Base-by-base conservation (phyloP, 2,329 filamentous ascomycete genomes). In the Diaporthe eres region DNA sequence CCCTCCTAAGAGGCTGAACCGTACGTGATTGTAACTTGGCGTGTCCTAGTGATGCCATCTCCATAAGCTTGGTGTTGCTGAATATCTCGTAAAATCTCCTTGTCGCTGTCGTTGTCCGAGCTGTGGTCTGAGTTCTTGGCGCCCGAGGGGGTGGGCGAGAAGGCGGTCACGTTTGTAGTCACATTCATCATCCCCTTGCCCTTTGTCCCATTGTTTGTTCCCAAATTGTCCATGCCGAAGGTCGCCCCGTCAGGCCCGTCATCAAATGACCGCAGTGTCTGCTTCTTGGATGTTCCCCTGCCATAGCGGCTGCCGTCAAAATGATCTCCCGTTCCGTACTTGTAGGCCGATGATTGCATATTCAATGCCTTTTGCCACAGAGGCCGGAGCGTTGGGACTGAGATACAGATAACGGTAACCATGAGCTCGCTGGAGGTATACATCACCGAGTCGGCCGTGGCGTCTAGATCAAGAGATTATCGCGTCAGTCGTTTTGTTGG, bases 371-470 rank as follows among this genome's bases (percentile, higher is more conserved):
- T 63, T 25, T 60, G 68, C 68, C 68, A 72, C 25, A 72, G 42
- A 17, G 68, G 68, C 39, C 68, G 68, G 39, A 72, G 68, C 8
- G 68, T 58, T 15, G 68, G 68, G 22, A 72, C 44, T 6, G 39
- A 60, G 13, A 60, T 58, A 15, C 68, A 72, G 53, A 60, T 25
- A 25, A 72, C 57, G n/a, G 68, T 72, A 4, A 72, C 57, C 28
- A 57, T 58, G 28, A 60, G 68, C 68, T 60, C 55, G 57, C 68
- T 72, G 13, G 39, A 47, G n/a, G 68, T 72, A n/a, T 47, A 72
- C 68, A 72, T 72, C 3, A 72, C 68, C 5, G 53, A 72, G 68
- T 72, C 25, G 17, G 55, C 68, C 19, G 68, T 72, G 42, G 53
- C 68, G 22, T 49, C 55, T 72, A 28, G 37, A 22, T 57, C 7